Conservation (phyloP, 108 stramenopile genomes). For the Cyclotella kingstonii region DNA sequence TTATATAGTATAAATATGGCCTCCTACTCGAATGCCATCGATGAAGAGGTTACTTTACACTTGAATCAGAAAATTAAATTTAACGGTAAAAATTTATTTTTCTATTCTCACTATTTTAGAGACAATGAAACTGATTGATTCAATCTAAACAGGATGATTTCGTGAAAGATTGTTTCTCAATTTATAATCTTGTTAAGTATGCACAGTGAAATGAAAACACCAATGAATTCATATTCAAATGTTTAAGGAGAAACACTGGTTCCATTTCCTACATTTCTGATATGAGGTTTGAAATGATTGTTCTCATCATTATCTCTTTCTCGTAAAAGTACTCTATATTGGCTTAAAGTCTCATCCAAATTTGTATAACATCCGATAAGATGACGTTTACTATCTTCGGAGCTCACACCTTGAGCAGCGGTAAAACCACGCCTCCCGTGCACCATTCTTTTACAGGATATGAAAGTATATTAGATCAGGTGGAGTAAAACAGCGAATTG, state of each 20-base stretch:
- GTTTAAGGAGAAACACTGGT: slow-evolving; percentile 22
- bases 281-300: not conserved
- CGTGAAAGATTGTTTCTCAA: not conserved
- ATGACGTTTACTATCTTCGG: slow-evolving; percentile 52
- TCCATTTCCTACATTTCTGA: slow-evolving; percentile 50
- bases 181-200: not conserved
- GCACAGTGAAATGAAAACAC: no score
- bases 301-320: not conserved
- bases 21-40: no score
- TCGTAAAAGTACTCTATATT: slow-evolving; percentile 54
- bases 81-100: no score
- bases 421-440: slow-evolving; percentile 70
- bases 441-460: slow-evolving; percentile 49
- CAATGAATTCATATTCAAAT: not conserved
- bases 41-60: no score
- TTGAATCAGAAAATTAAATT: no score
- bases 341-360: slow-evolving; percentile 68
- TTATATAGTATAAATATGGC: no score
- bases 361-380: slow-evolving; percentile 80
- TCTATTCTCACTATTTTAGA: no score
- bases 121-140: no score
- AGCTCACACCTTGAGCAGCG: slow-evolving; percentile 6
- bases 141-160: no score
- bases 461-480: not conserved
- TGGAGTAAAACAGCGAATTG: not conserved